phyloP scores from a whole-genome alignment of 176 grass and related monocot genomes.

The Ananas comosus region DNA sequence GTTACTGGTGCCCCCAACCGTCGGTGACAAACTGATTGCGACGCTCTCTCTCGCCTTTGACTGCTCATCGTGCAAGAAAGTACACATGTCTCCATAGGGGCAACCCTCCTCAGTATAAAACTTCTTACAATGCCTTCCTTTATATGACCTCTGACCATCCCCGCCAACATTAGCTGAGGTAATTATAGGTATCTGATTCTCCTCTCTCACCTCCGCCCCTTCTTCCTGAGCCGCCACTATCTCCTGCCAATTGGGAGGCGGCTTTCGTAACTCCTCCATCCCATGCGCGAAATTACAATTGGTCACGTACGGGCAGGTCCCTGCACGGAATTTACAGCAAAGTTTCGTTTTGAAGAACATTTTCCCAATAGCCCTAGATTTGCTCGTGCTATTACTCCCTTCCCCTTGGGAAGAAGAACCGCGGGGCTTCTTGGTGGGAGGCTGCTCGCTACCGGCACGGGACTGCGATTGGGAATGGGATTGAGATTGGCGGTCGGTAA shows the following conservation, averaged over 20 bases:
- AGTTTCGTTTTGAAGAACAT: constrained; percentile 99
- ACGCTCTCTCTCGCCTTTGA: constrained; percentile 91
- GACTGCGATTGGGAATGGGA: constrained; percentile 58
- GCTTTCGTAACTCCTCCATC: constrained; percentile 98
- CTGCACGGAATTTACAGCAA: constrained; percentile 85
- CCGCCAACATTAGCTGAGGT: constrained; percentile 35
- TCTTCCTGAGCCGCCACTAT: constrained; percentile 77
- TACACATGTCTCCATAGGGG: constrained; percentile 76
- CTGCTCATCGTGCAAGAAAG: constrained; percentile 93
- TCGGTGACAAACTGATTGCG: constrained; percentile 73
- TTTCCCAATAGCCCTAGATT: constrained; percentile 79
- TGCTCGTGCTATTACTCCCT: constrained; percentile 32
- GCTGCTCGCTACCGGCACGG: constrained; percentile 75
- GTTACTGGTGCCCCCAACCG: constrained; percentile 41
- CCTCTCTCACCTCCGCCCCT: constrained; percentile 30
- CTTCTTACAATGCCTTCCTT: constrained; percentile 96
- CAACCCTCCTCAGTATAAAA: constrained; percentile 98
- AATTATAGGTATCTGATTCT: constrained; percentile 81
- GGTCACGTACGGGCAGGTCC: constrained; percentile 88
- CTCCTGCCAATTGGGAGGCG: constrained; percentile 96
- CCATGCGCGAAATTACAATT: constrained; percentile 97
- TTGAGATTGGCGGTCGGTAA: constrained; percentile 38
- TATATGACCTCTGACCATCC: constrained; percentile 56
- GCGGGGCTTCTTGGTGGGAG: constrained; percentile 57
- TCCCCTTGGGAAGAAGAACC: constrained; percentile 21